Base-by-base conservation (phyloP, 83 land plant species). In the Diphasiastrum complanatum region DNA sequence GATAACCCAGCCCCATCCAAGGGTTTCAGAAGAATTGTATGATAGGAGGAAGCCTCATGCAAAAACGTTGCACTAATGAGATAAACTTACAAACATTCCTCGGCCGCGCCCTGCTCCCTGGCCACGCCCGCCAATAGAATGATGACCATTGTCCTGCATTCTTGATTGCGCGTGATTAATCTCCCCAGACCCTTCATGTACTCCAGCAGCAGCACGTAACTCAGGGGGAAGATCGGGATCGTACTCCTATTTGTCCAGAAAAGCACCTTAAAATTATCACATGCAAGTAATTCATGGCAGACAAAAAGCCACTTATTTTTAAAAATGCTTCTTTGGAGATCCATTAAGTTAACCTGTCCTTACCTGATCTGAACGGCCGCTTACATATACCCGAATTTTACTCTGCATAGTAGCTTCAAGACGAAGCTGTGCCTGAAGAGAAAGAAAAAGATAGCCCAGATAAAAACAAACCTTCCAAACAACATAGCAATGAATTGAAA, bases 151-250 rank as follows among this genome's bases (percentile, higher is more conserved):
- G 45, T 80, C 86, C 45, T 70, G 28, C 34, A 33, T 77, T 18
- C 63, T 63, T 52, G 48, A 22, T 50, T 70, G 72, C 35, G 57
- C 38, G 62, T 59, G 59, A 37, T 58, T 33, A 11, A 30, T 26
- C 4, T 79, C 89, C 61, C 72, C 70, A 36, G 81, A 34, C 45
- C 49, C 67, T 36, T 87, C 87, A 29, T 78, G 80, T 68, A 75
- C 60, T 5, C 85, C 81, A 12, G 82, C 60, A 16, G 97, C 97
- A 51, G 87, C 95, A 52, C 83, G 83, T 12, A 91, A 75, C 79
- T 91, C 97, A 33, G 95, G 90, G n/a, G 97, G 97, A 43, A 87
- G 67, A 73, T 91, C 95, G 26, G 91, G 97, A 87, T 91, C 97
- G 73, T 78, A 87, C 22, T 85, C 97, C 97, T 91, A 74, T 29